Conservation (phyloP, 345 rosid species). For the Erysimum cheiranthoides region DNA sequence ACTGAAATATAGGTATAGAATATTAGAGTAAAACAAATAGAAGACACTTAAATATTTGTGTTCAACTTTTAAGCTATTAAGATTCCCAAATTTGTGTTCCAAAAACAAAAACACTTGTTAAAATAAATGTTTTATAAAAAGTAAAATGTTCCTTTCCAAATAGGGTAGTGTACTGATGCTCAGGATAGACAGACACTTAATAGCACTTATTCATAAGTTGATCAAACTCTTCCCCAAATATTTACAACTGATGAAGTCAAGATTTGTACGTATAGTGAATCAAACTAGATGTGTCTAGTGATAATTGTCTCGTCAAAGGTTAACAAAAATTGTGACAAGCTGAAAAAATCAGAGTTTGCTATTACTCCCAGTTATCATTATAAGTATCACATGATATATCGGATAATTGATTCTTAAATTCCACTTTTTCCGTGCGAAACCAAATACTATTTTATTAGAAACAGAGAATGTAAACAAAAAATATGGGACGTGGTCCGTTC, state of each 20-base stretch:
- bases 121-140: not conserved
- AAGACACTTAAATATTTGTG: not conserved
- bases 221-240: conserved; percentile 5
- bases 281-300: conserved; percentile 8
- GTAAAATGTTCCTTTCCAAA: not conserved
- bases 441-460: not conserved
- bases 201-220: conserved; percentile 11
- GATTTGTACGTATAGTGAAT: conserved; percentile 17
- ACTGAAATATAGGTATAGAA: not conserved
- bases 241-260: conserved; percentile 11
- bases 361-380: not conserved
- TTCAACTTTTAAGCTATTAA: not conserved
- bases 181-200: not conserved
- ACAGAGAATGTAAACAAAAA: conserved; percentile 39
- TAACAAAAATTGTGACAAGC: conserved; percentile 26
- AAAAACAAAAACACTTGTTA: not conserved
- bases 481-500: conserved; percentile 33
- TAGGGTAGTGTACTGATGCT: conserved; percentile 4
- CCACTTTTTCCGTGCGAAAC: conserved; percentile 20
- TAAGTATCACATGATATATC: conserved; percentile 2
- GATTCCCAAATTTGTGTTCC: not conserved
- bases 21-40: not conserved
- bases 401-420: conserved; percentile 1
- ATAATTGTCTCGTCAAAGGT: conserved; percentile 35
- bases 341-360: conserved; percentile 21